Evolutionary conservation across 2,329 filamentous ascomycete species (phyloP).

Genomic region (Fusarium sulawesiense): DNA sequence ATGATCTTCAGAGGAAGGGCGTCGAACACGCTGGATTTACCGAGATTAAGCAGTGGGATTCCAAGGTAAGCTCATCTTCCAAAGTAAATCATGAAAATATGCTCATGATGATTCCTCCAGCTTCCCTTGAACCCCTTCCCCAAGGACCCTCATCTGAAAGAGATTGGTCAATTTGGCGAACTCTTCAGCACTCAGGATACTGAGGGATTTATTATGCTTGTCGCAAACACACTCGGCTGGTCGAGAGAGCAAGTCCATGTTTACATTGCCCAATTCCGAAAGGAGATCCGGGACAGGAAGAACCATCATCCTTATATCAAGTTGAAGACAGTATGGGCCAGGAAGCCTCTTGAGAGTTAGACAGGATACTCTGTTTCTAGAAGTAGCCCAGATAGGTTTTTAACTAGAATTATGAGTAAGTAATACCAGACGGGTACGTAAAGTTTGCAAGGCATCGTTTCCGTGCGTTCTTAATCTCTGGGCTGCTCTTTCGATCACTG

Average conservation of each 20-base stretch:
- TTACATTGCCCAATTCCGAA: conserved; percentile 29
- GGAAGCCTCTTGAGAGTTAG: conserved; percentile 1
- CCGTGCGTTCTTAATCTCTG: rapidly evolving
- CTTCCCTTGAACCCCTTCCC: conserved; percentile 31
- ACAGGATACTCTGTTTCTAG: no score
- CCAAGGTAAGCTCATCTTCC: background rate
- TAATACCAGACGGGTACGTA: no score
- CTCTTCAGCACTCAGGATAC: conserved; percentile 36
- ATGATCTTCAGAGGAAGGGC: conserved; percentile 18
- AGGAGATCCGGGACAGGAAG: conserved; percentile 23
- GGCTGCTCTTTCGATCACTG: no score
- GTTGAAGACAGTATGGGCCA: conserved; percentile 13
- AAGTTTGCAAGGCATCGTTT: no score
- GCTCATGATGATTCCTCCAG: background rate
- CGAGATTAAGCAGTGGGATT: conserved; percentile 35
- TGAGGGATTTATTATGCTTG: conserved; percentile 30
- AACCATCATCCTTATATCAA: conserved; percentile 29
- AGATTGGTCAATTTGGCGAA: conserved; percentile 36
- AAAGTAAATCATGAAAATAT: no score
- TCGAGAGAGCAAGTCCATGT: conserved; percentile 19
- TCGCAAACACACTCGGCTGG: conserved; percentile 35
- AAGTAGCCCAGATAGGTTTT: no score
- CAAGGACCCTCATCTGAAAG: conserved; percentile 32
- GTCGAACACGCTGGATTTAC: conserved; percentile 28
- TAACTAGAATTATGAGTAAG: no score